Evolutionary conservation across 1,284 basidiomycete genomes (phyloP).

Genomic region (Porodaedalea pini): DNA sequence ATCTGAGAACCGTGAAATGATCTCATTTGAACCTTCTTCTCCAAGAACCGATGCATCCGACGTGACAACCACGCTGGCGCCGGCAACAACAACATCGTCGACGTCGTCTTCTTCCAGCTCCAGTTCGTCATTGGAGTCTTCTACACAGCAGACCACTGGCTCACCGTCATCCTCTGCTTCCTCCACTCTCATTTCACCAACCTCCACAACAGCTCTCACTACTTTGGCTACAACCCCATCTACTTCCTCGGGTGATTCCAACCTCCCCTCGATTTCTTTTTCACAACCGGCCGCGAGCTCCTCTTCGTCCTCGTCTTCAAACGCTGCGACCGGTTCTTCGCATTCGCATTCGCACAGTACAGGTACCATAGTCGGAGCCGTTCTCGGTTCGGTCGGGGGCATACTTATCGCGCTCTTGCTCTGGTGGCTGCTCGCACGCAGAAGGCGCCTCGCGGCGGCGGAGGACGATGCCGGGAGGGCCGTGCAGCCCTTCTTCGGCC

Average conservation of each 20-base stretch:
- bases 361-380: slow-evolving; percentile 11
- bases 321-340: too few species aligned
- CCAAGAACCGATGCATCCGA: too few species aligned
- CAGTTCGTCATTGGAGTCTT: neutral
- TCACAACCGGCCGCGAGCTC: neutral
- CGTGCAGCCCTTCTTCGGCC: slow-evolving; percentile 14
- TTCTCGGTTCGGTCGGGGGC: slow-evolving; percentile 3
- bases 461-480: slow-evolving; percentile 10
- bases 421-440: neutral
- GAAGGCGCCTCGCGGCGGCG: neutral
- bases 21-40: too few species aligned
- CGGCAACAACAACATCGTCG: neutral
- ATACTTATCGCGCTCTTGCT: neutral
- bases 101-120: neutral
- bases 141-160: neutral
- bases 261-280: neutral
- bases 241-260: neutral
- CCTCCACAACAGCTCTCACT: neutral
- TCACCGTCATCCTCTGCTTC: neutral
- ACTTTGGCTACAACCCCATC: neutral
- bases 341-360: too few species aligned
- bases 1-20: too few species aligned
- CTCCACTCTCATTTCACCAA: neutral
- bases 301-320: too few species aligned
- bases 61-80: neutral